A percentile compares a stretch with the other conserved stretches of the same genome.
Evolutionary conservation across 2,329 filamentous ascomycete species (phyloP).

Genomic region (Berkeleyomyces rouxiae): DNA sequence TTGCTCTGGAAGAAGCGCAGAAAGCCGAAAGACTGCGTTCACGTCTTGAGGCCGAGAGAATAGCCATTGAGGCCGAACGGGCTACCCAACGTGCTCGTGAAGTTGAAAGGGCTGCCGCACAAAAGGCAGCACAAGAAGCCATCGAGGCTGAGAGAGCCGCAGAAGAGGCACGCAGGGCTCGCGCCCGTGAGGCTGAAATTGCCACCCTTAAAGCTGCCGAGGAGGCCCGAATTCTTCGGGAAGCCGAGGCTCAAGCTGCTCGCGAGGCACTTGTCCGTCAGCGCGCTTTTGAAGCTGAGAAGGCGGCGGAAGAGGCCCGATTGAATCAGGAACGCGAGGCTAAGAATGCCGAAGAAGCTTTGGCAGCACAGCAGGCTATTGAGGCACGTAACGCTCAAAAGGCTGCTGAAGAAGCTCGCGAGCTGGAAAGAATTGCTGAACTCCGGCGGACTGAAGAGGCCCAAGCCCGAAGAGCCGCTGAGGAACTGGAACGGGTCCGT

Average conservation of each 20-base stretch:
- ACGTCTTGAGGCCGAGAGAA: conserved; percentile 20
- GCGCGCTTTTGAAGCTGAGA: background rate
- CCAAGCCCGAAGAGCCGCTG: background rate
- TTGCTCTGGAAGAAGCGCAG: conserved; percentile 16
- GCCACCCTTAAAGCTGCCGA: conserved; percentile 31
- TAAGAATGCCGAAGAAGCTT: background rate
- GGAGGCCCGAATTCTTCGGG: conserved; percentile 22
- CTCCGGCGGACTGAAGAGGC: background rate
- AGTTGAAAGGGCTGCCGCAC: background rate
- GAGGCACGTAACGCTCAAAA: background rate
- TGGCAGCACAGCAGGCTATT: background rate
- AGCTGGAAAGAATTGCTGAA: background rate
- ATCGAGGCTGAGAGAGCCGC: conserved; percentile 27
- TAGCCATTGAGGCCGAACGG: conserved; percentile 24
- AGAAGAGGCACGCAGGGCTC: background rate
- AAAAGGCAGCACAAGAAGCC: background rate
- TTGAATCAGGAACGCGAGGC: background rate
- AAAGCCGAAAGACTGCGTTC: conserved; percentile 19
- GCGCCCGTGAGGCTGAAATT: background rate
- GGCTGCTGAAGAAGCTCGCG: background rate
- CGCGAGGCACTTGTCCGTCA: background rate
- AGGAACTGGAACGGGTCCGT: background rate
- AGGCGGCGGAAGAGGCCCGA: background rate
- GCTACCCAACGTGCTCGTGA: background rate
- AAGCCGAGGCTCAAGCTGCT: conserved; percentile 23